Base-by-base conservation (phyloP, 192 early-diverging fungal species). In the Piromyces finnis region DNA sequence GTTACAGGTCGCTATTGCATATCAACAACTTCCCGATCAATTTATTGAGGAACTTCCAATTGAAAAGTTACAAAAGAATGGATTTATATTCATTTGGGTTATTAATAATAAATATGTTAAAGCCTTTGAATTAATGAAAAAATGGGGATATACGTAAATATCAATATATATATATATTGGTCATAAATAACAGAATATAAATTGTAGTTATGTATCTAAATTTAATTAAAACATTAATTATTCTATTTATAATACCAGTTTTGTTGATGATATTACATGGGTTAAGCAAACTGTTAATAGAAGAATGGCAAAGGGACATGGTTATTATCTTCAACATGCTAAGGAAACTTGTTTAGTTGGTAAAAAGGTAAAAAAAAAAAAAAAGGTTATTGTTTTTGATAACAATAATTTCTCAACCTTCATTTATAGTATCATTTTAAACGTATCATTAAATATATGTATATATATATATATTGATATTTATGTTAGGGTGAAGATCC, bases 81-180 rank as follows among this genome's bases (percentile, higher is more conserved):
- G 96, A 28, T 97, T 97, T 82, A 90, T 97, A 11, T 98, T 98
- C 82, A 96, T 98, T 79, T 98, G 96, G 96, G 96, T 98, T 59
- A 97, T 98, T 83, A 98, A 98, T 87, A 95, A 95, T 90, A 98
- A 97, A 88, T 98, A 96, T 87, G 93, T 93, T 79, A 94, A 92
- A 83, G 95, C 95, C 1, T 96, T 98, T 85, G 95, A 94, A 82
- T 85, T 97, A 78, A 94, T 98, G 94, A 91, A 93, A 85, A 92
- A 93, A 85, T 98, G 96, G 96, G 96, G 96, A 17, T 96, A 96
- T 84, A 93, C 88, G 84, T 95, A 82, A 84, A 87, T 85, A 29
- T 22, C 16, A 0, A 2, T 9, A 28, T 11, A 36, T 14, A 78
- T 81, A 30, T 32, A 32, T 32, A 32, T 32, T n/a, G n/a, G n/a